A percentile compares a stretch with the other conserved stretches of the same genome.
These are phyloP conservation scores for Orbilia ellipsospora DNA, from an alignment of 2,329 filamentous ascomycete genomes.

Conservation along the genomic window DNA sequence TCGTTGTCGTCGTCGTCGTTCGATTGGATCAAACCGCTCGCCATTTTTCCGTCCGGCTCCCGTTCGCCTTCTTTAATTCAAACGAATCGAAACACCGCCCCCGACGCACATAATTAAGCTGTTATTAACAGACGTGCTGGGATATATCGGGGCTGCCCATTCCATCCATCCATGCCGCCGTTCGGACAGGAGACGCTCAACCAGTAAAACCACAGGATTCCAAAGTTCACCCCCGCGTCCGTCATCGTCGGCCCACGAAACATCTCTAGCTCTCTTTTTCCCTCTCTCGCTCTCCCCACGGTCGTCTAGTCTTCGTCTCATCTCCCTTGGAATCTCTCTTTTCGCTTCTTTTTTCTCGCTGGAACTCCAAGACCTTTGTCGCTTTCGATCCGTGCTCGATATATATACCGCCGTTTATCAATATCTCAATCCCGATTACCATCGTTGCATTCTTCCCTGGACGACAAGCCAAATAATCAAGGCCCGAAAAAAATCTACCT, in stretches of 20 bases:
- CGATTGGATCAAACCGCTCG: constrained; percentile 20
- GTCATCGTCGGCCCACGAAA: constrained; percentile 7
- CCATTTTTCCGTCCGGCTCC: constrained; percentile 31
- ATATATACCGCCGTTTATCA: constrained; percentile 20
- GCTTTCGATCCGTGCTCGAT: constrained; percentile 18
- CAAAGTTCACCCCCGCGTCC: constrained; percentile 29
- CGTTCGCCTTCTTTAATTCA: constrained; percentile 27
- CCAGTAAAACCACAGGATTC: background rate
- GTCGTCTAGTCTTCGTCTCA: constrained; percentile 1
- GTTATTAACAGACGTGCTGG: too few relatives aligned
- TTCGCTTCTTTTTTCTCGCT: constrained; percentile 21
- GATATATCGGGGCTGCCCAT: background rate
- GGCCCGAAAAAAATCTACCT: background rate
- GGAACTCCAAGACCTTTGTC: constrained; percentile 16
- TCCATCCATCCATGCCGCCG: constrained; percentile 9
- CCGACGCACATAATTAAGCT: too few relatives aligned
- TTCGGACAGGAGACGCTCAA: constrained; percentile 3
- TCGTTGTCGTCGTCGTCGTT: too few relatives aligned
- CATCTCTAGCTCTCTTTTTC: background rate
- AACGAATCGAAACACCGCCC: too few relatives aligned
- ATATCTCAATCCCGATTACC: constrained; percentile 17
- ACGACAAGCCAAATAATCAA: too few relatives aligned
- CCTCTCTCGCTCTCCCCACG: background rate
- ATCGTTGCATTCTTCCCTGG: background rate
- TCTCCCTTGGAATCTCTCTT: background rate